Evolutionary conservation across 331 rosid species (phyloP), one percentile per base, ranked within the genome.

Genomic region (Erythrophleum ivorense): DNA sequence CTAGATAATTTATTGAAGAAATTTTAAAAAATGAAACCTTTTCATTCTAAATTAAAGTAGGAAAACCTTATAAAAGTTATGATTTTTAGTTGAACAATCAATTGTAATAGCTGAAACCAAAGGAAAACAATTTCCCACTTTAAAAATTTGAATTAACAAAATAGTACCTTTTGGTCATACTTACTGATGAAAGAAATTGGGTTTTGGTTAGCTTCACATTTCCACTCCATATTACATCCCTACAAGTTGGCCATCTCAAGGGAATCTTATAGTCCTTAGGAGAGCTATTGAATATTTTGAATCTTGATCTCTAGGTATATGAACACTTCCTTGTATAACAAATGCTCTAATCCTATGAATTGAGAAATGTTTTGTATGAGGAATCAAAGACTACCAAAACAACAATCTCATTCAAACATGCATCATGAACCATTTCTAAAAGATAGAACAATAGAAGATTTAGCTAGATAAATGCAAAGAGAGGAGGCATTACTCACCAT

Each of bases 181-280:
- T 95, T 80, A 98, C 98, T 31, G 98, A 95, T 0, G 98, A 91
- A 86, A 95, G 98, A 86, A 93, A 94, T 76, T 95, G 98, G 77
- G 93, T 97, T 84, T 90, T 95, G 84, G 93, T 93, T 71, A 95
- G 87, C 90, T 91, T 95, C 84, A 95, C 98, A 71, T 95, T 24
- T 24, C 29, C 29, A 24, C 29, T 24, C 29, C 29, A 24, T 24
- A 24, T 24, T 24, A 24, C 29, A 80, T 93, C 98, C 84, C 95
- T 89, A 29, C 98, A 98, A 85, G 81, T 86, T 2, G 98, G 98
- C 98, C 98, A 95, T 67, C 88, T 91, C 66, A 95, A 63, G 46
- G 98, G 98, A 75, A 84, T 90, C 86, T 93, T 95, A 84, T 95
- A 95, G 9, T 95, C 98, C 86, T 95, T 95, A 8, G 98, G 98